Evolutionary conservation across 192 early-diverging fungal genomes (phyloP).

Genomic region (Geranomyces variabilis): DNA sequence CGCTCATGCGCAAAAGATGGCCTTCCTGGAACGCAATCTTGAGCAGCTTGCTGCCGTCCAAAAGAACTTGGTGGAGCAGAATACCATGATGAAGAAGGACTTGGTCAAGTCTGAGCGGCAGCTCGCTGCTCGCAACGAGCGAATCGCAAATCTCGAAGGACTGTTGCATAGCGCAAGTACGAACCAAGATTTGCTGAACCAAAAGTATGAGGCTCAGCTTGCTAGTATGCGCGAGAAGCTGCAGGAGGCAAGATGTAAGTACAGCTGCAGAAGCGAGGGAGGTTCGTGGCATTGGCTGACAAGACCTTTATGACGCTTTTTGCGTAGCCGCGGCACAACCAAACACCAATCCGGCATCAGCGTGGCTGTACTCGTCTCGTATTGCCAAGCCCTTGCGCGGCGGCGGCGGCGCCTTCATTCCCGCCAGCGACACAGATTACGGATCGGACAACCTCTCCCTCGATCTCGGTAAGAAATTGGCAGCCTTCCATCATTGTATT

Average conservation of each 20-base stretch:
- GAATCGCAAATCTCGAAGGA: slow-evolving; percentile 87
- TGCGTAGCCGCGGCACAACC: not conserved
- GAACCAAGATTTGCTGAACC: slow-evolving; percentile 71
- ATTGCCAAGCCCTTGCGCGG: slow-evolving; percentile 95
- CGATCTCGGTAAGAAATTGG: not conserved
- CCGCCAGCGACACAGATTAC: slow-evolving; percentile 44
- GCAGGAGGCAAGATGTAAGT: slow-evolving; percentile 76
- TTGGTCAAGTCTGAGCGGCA: slow-evolving; percentile 87
- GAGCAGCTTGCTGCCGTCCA: slow-evolving; percentile 96
- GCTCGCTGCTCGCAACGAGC: slow-evolving; percentile 88
- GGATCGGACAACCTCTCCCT: not conserved
- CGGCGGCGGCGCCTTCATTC: slow-evolving; percentile 54
- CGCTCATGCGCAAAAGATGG: slow-evolving; percentile 94
- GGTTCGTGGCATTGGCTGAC: too few species aligned
- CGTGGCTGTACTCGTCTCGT: slow-evolving; percentile 66
- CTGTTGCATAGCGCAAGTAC: slow-evolving; percentile 83
- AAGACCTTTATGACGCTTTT: not conserved
- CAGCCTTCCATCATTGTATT: not conserved
- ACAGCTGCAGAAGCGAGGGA: not conserved
- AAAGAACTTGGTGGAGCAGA: slow-evolving; percentile 95
- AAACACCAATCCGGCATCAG: not conserved
- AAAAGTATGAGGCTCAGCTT: slow-evolving; percentile 83
- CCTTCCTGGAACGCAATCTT: slow-evolving; percentile 95
- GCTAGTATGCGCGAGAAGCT: slow-evolving; percentile 75
- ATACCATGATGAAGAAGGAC: slow-evolving; percentile 95